phyloP scores from a whole-genome alignment of 345 rosid genomes.

The Linum trigynum region DNA sequence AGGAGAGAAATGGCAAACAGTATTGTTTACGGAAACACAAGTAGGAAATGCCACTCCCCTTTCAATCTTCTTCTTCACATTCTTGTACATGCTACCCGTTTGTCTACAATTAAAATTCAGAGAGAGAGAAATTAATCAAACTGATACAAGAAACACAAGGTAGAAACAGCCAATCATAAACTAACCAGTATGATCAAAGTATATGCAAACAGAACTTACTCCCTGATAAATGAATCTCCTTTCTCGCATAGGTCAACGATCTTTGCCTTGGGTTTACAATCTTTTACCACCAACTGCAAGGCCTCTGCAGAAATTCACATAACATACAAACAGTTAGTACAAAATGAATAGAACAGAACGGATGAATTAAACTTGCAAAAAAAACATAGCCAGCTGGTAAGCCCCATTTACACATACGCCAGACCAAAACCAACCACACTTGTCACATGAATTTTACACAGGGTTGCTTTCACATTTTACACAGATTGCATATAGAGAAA shows the following conservation, averaged over 20 bases:
- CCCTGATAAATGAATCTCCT: constrained; percentile 76
- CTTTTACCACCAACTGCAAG: constrained; percentile 60
- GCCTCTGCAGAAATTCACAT: constrained; percentile 48
- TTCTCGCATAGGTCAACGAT: constrained; percentile 86
- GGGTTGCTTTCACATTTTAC: no score
- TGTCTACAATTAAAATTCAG: constrained; percentile 35
- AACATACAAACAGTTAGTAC: neutral
- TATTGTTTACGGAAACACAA: constrained; percentile 81
- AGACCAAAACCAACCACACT: neutral
- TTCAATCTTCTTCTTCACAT: constrained; percentile 84
- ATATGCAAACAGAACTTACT: constrained; percentile 33
- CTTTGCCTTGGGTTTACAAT: constrained; percentile 76
- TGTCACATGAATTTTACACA: no score
- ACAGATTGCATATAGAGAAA: no score
- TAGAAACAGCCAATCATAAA: neutral
- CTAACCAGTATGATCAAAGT: neutral
- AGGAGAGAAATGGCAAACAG: constrained; percentile 82
- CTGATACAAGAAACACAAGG: neutral
- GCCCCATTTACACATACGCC: neutral
- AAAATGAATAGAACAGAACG: neutral
- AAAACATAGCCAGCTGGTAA: neutral
- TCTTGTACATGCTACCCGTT: constrained; percentile 87
- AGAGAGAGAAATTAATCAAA: neutral
- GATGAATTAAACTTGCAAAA: no score
- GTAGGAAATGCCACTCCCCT: constrained; percentile 95